Evolutionary conservation across 176 grass and related monocot species (phyloP).

Genomic region (Musa itinerans): DNA sequence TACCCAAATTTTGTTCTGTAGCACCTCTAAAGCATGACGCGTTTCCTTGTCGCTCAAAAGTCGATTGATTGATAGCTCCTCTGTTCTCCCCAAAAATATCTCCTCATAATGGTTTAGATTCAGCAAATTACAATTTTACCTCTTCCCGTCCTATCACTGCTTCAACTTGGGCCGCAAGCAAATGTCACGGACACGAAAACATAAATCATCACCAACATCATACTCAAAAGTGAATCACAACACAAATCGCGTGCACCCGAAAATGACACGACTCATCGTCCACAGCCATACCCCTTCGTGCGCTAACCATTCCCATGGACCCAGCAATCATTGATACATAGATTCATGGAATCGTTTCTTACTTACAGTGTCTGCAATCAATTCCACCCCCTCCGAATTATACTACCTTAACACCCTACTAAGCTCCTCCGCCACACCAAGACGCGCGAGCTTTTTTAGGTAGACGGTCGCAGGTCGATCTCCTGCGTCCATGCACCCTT

Average conservation of each 20-base stretch:
- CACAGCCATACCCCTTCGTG: neutral
- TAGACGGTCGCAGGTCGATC: slow-evolving; percentile 57
- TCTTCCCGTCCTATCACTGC: too few species aligned
- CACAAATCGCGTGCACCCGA: slow-evolving; percentile 6
- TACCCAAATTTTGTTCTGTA: too few species aligned
- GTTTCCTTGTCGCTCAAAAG: slow-evolving; percentile 6
- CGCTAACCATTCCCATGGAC: neutral
- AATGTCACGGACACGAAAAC: neutral
- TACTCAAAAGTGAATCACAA: neutral
- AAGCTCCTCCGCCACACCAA: too few species aligned
- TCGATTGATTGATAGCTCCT: neutral
- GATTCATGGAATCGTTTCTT: neutral
- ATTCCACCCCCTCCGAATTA: too few species aligned
- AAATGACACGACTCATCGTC: neutral
- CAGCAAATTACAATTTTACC: too few species aligned
- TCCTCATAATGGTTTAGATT: too few species aligned
- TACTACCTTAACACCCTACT: too few species aligned
- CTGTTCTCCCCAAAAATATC: neutral
- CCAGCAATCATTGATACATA: neutral
- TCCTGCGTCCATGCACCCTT: slow-evolving; percentile 90
- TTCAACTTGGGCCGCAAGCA: too few species aligned
- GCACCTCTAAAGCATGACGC: neutral
- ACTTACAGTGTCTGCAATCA: too few species aligned
- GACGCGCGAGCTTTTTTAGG: neutral
- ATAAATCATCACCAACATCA: neutral